Evolutionary conservation across 2,329 filamentous ascomycete species (phyloP).

Genomic region (Ophiostoma novo-ulmi): DNA sequence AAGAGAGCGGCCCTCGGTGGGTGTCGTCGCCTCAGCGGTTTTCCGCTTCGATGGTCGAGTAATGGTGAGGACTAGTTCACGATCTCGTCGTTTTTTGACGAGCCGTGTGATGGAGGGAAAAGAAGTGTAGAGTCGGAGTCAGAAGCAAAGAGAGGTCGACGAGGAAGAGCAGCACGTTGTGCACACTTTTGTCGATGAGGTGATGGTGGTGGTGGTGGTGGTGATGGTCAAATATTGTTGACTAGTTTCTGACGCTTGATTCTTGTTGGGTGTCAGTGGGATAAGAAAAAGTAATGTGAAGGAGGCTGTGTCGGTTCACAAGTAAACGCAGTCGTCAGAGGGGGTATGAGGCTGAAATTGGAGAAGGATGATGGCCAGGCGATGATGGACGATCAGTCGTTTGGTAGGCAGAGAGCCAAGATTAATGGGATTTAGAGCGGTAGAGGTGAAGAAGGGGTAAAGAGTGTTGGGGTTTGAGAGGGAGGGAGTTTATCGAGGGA

Average conservation of each 20-base stretch:
- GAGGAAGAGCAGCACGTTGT: not conserved
- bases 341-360: not conserved
- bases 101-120: conserved; percentile 21
- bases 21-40: conserved; percentile 60
- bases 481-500: not conserved
- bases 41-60: conserved; percentile 57
- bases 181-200: not conserved
- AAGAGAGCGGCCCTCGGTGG: conserved; percentile 39
- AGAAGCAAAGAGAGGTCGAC: not conserved
- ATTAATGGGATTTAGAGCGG: not conserved
- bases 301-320: too few relatives aligned
- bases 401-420: not conserved
- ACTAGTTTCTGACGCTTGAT: not conserved
- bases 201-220: not conserved
- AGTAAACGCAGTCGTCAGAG: not conserved
- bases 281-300: not conserved
- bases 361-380: not conserved
- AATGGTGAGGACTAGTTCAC: conserved; percentile 44
- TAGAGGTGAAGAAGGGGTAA: not conserved
- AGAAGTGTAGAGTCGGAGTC: too few relatives aligned
- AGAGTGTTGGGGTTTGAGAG: not conserved
- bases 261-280: not conserved
- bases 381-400: not conserved
- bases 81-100: conserved; percentile 29
- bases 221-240: not conserved